Percentiles rank a stretch among this genome's conserved stretches.
Evolutionary conservation across 2,329 filamentous ascomycete species (phyloP).

Genomic region (Colletotrichum euphorbiae): DNA sequence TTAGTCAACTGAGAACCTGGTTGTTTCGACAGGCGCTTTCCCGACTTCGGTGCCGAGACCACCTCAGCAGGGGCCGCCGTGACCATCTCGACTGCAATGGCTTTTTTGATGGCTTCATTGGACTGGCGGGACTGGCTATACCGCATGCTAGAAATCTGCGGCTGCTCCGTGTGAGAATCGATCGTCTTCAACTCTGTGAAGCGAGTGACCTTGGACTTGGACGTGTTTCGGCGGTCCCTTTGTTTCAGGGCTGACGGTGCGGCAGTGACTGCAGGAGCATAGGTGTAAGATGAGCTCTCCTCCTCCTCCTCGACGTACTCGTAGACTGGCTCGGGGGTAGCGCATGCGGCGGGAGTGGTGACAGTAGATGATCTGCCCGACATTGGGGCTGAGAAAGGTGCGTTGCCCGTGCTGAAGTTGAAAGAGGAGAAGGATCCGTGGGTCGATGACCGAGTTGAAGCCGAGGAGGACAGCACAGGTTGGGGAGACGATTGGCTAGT

Average conservation of each 20-base stretch:
- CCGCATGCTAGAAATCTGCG: slow-evolving; percentile 19
- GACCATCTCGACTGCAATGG: slow-evolving; percentile 39
- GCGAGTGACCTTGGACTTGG: slow-evolving; percentile 44
- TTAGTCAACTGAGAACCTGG: slow-evolving; percentile 45
- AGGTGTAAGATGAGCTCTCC: slow-evolving; percentile 15
- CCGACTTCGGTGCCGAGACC: slow-evolving; percentile 32
- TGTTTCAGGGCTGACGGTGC: slow-evolving; percentile 31
- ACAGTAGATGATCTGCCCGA: slow-evolving; percentile 34
- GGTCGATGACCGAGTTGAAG: slow-evolving; percentile 31
- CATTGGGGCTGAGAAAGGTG: slow-evolving; percentile 35
- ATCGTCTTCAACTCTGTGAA: slow-evolving; percentile 49
- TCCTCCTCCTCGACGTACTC: slow-evolving; percentile 33
- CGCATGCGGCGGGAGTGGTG: slow-evolving; percentile 37
- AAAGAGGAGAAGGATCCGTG: slow-evolving; percentile 35
- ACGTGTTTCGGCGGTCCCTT: slow-evolving; percentile 42
- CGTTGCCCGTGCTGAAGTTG: slow-evolving; percentile 33
- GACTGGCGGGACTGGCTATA: slow-evolving; percentile 19
- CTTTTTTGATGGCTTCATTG: slow-evolving; percentile 37
- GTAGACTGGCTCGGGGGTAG: slow-evolving; percentile 35
- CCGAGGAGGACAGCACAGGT: slow-evolving; percentile 32
- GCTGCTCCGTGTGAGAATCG: slow-evolving; percentile 44
- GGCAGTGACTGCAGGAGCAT: slow-evolving; percentile 6
- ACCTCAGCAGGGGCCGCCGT: slow-evolving; percentile 19
- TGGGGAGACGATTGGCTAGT: background rate
- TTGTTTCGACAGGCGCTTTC: slow-evolving; percentile 49